Percentiles rank a stretch among this genome's conserved stretches.
These are phyloP conservation scores for Fraxinus floribunda DNA, from an alignment of 305 asterid genomes.

Conservation along the genomic window DNA sequence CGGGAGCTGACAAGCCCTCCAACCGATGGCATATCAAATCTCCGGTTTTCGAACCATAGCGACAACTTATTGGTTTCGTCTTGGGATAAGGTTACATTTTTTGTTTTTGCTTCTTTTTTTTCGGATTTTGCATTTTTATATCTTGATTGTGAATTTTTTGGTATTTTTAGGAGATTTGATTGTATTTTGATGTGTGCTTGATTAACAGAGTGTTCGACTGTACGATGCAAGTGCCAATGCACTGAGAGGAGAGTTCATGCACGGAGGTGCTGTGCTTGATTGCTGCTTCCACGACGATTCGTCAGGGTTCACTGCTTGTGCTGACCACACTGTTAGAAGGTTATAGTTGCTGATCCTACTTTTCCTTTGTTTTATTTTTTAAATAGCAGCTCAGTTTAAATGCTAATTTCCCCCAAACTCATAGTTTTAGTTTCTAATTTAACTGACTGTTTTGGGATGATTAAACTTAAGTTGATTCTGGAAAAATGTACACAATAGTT, in stretches of 20 bases:
- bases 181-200: background rate
- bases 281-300: slow-evolving; percentile 98
- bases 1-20: slow-evolving; percentile 74
- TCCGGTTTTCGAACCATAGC: slow-evolving; percentile 88
- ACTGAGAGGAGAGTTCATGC: slow-evolving; percentile 80
- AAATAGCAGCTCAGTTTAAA: background rate
- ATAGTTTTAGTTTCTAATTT: background rate
- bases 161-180: background rate
- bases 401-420: background rate
- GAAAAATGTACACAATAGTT: background rate
- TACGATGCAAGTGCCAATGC: slow-evolving; percentile 85
- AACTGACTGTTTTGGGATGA: background rate
- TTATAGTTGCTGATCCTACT: slow-evolving; percentile 6
- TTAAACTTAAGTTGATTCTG: background rate
- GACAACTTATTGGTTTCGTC: slow-evolving; percentile 92
- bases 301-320: slow-evolving; percentile 85
- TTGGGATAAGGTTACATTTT: slow-evolving; percentile 71
- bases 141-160: slow-evolving; percentile 12
- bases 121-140: background rate
- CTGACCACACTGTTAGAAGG: slow-evolving; percentile 85
- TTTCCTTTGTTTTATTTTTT: background rate
- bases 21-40: slow-evolving; percentile 81
- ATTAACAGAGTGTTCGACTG: slow-evolving; percentile 67
- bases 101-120: background rate
- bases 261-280: slow-evolving; percentile 83